phyloP scores from a whole-genome alignment of 108 stramenopile species.

The Nannochloropsis gaditana region DNA sequence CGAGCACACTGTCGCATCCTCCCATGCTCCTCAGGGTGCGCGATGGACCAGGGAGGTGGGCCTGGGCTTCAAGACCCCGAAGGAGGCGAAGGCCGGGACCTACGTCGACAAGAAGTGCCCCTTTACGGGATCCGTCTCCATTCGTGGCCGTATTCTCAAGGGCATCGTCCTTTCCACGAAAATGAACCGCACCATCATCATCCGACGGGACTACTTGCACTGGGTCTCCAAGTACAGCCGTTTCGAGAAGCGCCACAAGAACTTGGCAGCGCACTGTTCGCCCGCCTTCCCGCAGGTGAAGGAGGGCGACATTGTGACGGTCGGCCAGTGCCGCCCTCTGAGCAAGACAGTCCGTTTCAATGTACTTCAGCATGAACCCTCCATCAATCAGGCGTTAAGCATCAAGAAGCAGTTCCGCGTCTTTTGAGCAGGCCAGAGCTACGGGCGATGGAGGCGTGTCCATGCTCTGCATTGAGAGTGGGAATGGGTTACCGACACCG shows the following conservation, averaged over 20 bases:
- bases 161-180: constrained; percentile 97
- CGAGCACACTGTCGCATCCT: background rate
- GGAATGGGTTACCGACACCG: too few species aligned
- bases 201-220: constrained; percentile 98
- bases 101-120: constrained; percentile 99
- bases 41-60: constrained; percentile 90
- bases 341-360: constrained; percentile 98
- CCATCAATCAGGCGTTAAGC: constrained; percentile 56
- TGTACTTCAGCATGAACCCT: constrained; percentile 57
- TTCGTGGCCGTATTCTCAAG: constrained; percentile 81
- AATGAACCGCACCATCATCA: constrained; percentile 98
- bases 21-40: constrained; percentile 61
- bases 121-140: constrained; percentile 92
- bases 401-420: constrained; percentile 66
- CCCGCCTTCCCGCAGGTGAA: constrained; percentile 89
- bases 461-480: too few species aligned
- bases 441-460: too few species aligned
- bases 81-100: constrained; percentile 82
- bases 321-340: constrained; percentile 99
- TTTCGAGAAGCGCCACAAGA: constrained; percentile 99
- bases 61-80: constrained; percentile 99
- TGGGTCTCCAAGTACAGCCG: constrained; percentile 95
- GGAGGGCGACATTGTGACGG: constrained; percentile 98
- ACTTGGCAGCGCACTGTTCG: constrained; percentile 94
- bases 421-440: constrained; percentile 38